Base-by-base conservation (phyloP, 1,284 basidiomycete species). In the Cryptococcus floricola region DNA sequence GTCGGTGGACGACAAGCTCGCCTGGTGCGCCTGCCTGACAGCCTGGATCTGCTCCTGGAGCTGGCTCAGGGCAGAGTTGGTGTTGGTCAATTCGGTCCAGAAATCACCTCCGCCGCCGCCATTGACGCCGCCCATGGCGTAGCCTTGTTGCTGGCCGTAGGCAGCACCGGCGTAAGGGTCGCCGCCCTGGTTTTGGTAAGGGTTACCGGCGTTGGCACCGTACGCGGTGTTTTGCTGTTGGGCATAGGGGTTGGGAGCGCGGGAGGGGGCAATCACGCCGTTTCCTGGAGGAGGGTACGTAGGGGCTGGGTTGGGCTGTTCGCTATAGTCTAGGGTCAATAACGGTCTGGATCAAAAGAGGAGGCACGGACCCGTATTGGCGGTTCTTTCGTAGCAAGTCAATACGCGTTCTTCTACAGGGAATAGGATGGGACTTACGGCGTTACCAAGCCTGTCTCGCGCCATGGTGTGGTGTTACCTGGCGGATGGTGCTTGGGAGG, bases 1-100 rank as follows among this genome's bases (percentile, higher is more conserved):
- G 60, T 77, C 73, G 50, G 75, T 72, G 41, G 75, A 69, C 42
- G 71, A 68, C 48, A 73, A 63, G 51, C 62, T 68, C 49, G 64
- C 62, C 55, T 68, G 65, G 56, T 77, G 75, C 27, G 73, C 75
- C 46, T 66, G 57, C 51, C 68, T 56, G 46, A 77, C 73, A 18
- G 71, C 71, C 46, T 72, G 66, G 50, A 76, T 75, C 60, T 69
- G 63, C 64, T 74, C 69, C 65, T 76, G 68, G 57, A 77, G 62
- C 49, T 68, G 62, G 34, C 62, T 62, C 44, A 77, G 58, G n/a
- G 64, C 56, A 13, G 56, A 51, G 49, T 73, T 70, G 45, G 68
- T 69, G 4, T 56, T 38, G 52, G 54, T 68, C 46, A 74, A 57
- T 52, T 77, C 71, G 16, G 59, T 46, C 76, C 75, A 77, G 52